Evolutionary conservation across 345 rosid genomes (phyloP).

Genomic region (Camelina hispida): DNA sequence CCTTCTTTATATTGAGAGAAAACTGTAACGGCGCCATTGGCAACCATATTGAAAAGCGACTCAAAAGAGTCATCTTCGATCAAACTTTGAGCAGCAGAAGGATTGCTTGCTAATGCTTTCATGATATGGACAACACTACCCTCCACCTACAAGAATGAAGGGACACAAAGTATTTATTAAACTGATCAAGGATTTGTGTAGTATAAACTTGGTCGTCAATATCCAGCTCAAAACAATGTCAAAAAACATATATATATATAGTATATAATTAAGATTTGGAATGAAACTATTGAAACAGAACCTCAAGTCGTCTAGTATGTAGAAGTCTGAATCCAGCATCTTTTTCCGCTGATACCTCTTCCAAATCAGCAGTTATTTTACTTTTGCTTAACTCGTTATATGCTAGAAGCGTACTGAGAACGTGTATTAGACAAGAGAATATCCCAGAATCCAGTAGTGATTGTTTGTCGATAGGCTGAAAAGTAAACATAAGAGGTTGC

Average conservation of each 20-base stretch:
- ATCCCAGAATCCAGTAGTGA: constrained; percentile 99
- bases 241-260: background rate
- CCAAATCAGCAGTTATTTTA: constrained; percentile 45
- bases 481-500: constrained; percentile 33
- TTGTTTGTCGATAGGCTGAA: constrained; percentile 95
- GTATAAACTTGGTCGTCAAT: constrained; percentile 23
- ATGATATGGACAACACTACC: constrained; percentile 95
- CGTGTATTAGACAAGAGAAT: constrained; percentile 89
- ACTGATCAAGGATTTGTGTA: constrained; percentile 24
- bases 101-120: constrained; percentile 96
- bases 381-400: constrained; percentile 54
- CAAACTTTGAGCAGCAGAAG: constrained; percentile 95
- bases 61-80: constrained; percentile 94
- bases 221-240: constrained; percentile 22
- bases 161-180: constrained; percentile 8
- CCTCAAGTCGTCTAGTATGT: constrained; percentile 85
- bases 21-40: constrained; percentile 72
- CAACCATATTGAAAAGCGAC: constrained; percentile 91
- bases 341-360: constrained; percentile 51
- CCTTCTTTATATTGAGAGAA: constrained; percentile 74
- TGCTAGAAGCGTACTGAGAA: constrained; percentile 75
- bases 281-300: constrained; percentile 43
- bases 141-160: constrained; percentile 68
- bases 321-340: constrained; percentile 47
- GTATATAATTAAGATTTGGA: constrained; percentile 10